A percentile compares a stretch with the other conserved stretches of the same genome.
These are phyloP conservation scores for Elasticomyces elasticus DNA, from an alignment of 495 filamentous ascomycete genomes.

Conservation along the genomic window DNA sequence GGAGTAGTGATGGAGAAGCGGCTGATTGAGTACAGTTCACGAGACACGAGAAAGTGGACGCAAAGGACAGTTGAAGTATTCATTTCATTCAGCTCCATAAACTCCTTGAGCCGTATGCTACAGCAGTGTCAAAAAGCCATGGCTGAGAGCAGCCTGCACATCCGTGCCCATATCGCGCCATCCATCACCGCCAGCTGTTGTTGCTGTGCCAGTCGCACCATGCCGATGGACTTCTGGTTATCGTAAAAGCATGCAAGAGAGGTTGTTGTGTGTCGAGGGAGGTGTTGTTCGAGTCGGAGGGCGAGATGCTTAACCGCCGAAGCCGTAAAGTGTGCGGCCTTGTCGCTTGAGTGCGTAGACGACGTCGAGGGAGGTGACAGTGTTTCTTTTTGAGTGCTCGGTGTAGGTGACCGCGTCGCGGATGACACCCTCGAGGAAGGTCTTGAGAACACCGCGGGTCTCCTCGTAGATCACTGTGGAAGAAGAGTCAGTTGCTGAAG, in stretches of 20 bases:
- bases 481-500: conserved; percentile 9
- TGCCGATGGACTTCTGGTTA: conserved; percentile 19
- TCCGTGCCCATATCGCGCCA: conserved; percentile 9
- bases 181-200: conserved; percentile 15
- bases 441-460: conserved; percentile 99
- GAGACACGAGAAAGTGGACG: neutral
- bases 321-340: conserved; percentile 76
- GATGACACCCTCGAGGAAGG: conserved; percentile 99
- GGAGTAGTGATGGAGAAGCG: too few relatives aligned
- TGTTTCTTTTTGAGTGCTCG: conserved; percentile 98
- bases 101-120: conserved; percentile 25
- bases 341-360: conserved; percentile 97
- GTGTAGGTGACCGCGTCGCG: conserved; percentile 63
- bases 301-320: conserved; percentile 68
- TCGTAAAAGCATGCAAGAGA: conserved; percentile 20
- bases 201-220: conserved; percentile 11
- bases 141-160: conserved; percentile 15
- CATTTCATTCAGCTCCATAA: conserved; percentile 21
- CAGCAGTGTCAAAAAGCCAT: conserved; percentile 14
- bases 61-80: conserved; percentile 12
- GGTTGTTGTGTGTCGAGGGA: conserved; percentile 8
- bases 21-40: too few relatives aligned
- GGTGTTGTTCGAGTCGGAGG: conserved; percentile 2
- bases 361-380: conserved; percentile 90
- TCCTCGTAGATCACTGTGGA: conserved; percentile 90